Evolutionary conservation across 148 eudicot species (phyloP).

Genomic region (Silene conica): DNA sequence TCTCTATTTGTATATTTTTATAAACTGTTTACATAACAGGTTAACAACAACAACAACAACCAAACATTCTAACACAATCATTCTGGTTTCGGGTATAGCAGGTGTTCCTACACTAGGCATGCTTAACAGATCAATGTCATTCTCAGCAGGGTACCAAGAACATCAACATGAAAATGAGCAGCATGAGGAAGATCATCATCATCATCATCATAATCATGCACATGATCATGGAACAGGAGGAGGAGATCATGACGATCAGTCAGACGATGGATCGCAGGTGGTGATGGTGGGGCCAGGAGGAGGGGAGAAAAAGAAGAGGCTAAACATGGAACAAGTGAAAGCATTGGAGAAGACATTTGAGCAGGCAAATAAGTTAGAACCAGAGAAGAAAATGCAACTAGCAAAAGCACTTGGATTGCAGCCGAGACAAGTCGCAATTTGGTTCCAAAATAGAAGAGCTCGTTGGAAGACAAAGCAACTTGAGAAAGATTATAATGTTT

Average conservation of each 20-base stretch:
- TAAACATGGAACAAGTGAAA: slow-evolving; percentile 73
- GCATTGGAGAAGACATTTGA: slow-evolving; percentile 79
- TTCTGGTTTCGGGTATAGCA: slow-evolving; percentile 9
- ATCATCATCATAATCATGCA: neutral
- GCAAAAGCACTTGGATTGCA: slow-evolving; percentile 69
- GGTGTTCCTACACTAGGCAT: slow-evolving; percentile 26
- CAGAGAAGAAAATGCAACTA: slow-evolving; percentile 66
- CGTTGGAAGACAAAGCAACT: slow-evolving; percentile 86
- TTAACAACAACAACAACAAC: too few species aligned
- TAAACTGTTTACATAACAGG: too few species aligned
- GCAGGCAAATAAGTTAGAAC: slow-evolving; percentile 65
- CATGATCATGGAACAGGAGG: slow-evolving; percentile 17
- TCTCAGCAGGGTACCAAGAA: slow-evolving; percentile 41
- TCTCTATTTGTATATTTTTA: too few species aligned
- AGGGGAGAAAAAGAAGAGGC: slow-evolving; percentile 78
- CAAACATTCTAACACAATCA: too few species aligned
- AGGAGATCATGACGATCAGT: slow-evolving; percentile 39
- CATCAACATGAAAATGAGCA: slow-evolving; percentile 18
- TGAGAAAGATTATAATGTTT: slow-evolving; percentile 60
- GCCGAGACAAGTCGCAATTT: slow-evolving; percentile 74
- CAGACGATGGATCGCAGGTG: slow-evolving; percentile 58
- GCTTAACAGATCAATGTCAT: slow-evolving; percentile 71
- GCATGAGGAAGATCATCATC: neutral
- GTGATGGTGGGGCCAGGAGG: slow-evolving; percentile 34
- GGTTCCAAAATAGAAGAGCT: slow-evolving; percentile 86